Base-by-base conservation (phyloP, 129 eudicot species). In the Dittrichia graveolens region DNA sequence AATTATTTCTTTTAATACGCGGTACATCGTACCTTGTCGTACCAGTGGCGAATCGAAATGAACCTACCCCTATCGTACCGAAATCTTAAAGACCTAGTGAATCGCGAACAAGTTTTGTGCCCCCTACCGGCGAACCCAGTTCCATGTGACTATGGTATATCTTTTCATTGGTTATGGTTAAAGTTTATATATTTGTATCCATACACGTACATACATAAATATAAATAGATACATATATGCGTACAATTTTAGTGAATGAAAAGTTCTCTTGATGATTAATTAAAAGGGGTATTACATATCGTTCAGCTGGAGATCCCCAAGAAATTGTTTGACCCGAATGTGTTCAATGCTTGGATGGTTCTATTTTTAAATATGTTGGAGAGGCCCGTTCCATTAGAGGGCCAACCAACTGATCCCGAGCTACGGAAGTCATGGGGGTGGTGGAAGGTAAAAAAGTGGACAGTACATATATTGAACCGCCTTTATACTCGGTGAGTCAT, bases 371-470 rank as follows among this genome's bases (percentile, higher is more conserved):
- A 77, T 82, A 78, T 90, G 66, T 81, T 94, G 88, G 99, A 90
- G 91, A 84, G 96, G 81, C 99, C 96, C 40, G 97, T 94, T 64
- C 96, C 97, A 59, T 59, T 69, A 71, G 96, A 93, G 73, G 98
- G 98, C 53, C 98, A 93, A 62, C 96, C 98, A 13, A 74, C 78
- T 18, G 98, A 93, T 83, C 95, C 86, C 18, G 98, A 93, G 66
- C 83, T 80, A 55, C 84, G 98, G 78, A 93, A 90, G 74, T 84
- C 98, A 67, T 93, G 96, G 96, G 98, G 95, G 35, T 92, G 98
- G 98, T 92, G 98, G 98, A 92, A 92, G 83, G 98, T 92, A 43
- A 93, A 93, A 74, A 93, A 93, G 83, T 93, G 98, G 98, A 90
- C 95, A 4, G 91, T 90, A 31, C 95, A 93, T 67, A 87, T 93